Evolutionary conservation across 2,329 filamentous ascomycete species (phyloP), one percentile per base, ranked within the genome.

Genomic region (Aspergillus sp.): DNA sequence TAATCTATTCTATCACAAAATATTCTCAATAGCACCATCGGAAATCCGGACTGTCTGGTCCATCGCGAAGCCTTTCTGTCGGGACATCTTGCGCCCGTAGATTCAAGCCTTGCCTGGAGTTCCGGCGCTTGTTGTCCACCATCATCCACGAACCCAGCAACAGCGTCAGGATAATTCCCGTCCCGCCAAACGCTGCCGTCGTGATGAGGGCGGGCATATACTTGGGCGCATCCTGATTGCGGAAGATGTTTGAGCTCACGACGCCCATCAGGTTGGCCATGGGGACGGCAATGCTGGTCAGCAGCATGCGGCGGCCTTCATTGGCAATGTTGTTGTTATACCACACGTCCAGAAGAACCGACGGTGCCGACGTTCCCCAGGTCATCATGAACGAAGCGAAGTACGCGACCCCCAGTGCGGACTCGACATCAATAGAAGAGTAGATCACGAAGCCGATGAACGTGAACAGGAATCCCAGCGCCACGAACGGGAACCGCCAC

Each of bases 301-400:
- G 78, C 1, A 86, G 81, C 2, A 90, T 80, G 52, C 89, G 85
- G 32, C 85, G 82, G 56, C 87, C 87, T 74, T 91, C 89, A 66
- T 91, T 83, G 1, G 88, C 88, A 56, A 90, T 84, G 71, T 92
- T 92, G 78, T 91, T 91, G 75, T 90, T 91, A 75, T 90, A 91
- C 86, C 85, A 87, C 63, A 84, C 75, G 64, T 85, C 74, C 6
- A 69, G 16, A 88, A 79, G 29, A 90, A 79, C 31, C 87, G 88
- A 6, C 81, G 87, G 0, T 86, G 88, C 2, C 86, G 88, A n/a
- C 82, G 86, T 67, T 26, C 68, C 68, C 85, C 87, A 90, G 7
- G 85, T 87, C 87, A 91, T 90, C 85, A 91, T 87, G 70, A 91
- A 91, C 52, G 82, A 85, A 4, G 88, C 87, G 64, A 86, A 90